Conservation (phyloP, 495 filamentous ascomycete species). For the Penicillium daleae region DNA sequence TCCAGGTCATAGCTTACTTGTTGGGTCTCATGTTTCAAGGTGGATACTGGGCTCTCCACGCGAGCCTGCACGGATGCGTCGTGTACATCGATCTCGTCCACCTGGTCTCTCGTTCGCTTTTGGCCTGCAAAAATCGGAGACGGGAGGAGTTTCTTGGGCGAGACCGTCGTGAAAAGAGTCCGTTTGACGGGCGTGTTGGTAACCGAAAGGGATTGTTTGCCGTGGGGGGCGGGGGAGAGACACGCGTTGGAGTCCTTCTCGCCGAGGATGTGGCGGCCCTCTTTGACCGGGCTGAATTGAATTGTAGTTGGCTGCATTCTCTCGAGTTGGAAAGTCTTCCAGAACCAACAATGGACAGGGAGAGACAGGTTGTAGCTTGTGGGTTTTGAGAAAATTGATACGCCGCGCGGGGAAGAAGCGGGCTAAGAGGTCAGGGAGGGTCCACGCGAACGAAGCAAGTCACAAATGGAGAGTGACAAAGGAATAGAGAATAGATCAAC, state of each 20-base stretch:
- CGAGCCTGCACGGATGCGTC: slow-evolving; percentile 20
- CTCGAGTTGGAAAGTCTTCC: slow-evolving; percentile 10
- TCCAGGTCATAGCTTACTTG: slow-evolving; percentile 28
- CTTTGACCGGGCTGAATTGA: slow-evolving; percentile 45
- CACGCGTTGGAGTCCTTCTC: slow-evolving; percentile 54
- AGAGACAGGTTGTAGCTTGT: neutral
- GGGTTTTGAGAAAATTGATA: slow-evolving; percentile 12
- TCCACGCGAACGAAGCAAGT: slow-evolving; percentile 9
- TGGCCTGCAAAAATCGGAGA: slow-evolving; percentile 47
- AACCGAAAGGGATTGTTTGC: slow-evolving; percentile 28
- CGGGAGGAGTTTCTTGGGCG: slow-evolving; percentile 43
- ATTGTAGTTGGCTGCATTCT: slow-evolving; percentile 33
- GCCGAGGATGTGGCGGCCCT: slow-evolving; percentile 48
- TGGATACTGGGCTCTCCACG: slow-evolving; percentile 18
- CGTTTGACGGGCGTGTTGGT: slow-evolving; percentile 41
- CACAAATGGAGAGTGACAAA: neutral
- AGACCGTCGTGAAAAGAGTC: slow-evolving; percentile 29
- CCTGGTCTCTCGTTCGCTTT: slow-evolving; percentile 48
- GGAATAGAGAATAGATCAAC: neutral
- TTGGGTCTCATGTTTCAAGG: slow-evolving; percentile 19
- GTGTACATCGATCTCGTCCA: slow-evolving; percentile 34
- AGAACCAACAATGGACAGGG: neutral
- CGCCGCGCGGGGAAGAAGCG: slow-evolving; percentile 20
- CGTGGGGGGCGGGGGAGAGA: slow-evolving; percentile 41
- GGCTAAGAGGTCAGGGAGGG: slow-evolving; percentile 8